Evolutionary conservation across 2,329 filamentous ascomycete species (phyloP).

Genomic region (Bipolaris sorokiniana): DNA sequence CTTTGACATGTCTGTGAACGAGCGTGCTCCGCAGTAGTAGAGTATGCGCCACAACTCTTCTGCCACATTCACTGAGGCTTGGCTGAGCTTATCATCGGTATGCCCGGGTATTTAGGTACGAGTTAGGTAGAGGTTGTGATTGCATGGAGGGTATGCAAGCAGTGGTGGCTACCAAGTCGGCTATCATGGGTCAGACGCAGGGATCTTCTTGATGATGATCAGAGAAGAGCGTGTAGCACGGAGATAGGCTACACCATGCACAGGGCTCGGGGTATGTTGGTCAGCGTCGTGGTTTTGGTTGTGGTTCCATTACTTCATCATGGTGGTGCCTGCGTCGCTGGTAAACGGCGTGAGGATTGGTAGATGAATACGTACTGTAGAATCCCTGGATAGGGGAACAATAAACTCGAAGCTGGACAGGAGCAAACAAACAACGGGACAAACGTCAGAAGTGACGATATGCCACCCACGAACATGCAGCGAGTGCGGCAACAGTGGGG

Average conservation of each 20-base stretch:
- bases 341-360: conserved; percentile 2
- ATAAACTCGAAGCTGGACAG: conserved; percentile 27
- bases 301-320: conserved; percentile 10
- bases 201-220: not conserved
- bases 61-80: not conserved
- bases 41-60: conserved; percentile 3
- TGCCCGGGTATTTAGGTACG: not conserved
- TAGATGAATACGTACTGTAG: not conserved
- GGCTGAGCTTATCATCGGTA: not conserved
- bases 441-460: conserved; percentile 33
- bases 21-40: not conserved
- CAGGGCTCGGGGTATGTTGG: not conserved
- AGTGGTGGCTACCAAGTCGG: not conserved
- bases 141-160: not conserved
- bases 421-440: conserved; percentile 8
- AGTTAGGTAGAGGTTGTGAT: not conserved
- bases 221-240: not conserved
- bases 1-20: not conserved
- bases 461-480: conserved; percentile 15
- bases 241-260: not conserved
- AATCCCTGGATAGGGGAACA: conserved; percentile 8
- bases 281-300: not conserved
- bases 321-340: conserved; percentile 26
- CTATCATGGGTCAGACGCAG: not conserved
- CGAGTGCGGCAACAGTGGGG: conserved; percentile 11